Evolutionary conservation across 1,284 basidiomycete genomes (phyloP), one percentile per base, ranked within the genome.

Genomic region (Irpex lacteus): DNA sequence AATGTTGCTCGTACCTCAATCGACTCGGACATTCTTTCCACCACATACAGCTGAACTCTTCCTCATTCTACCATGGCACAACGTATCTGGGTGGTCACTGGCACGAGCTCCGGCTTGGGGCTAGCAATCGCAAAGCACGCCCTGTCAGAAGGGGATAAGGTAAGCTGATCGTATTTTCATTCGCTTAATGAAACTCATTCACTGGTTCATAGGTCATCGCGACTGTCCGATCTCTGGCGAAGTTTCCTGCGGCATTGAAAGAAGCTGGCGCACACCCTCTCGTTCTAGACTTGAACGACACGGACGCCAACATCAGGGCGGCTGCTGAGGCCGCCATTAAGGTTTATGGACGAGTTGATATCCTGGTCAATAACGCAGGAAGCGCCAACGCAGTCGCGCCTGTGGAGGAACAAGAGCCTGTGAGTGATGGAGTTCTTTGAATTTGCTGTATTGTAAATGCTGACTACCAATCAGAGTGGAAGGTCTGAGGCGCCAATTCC

Each of bases 371-470:
- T 64, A 75, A 70, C 60, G 74, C 70, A 6, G 72, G 71, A 37
- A 64, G 59, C 15, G 60, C 55, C 2, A 65, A 65, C 7, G 64
- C 71, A 19, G 62, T 66, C 15, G 70, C 70, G 9, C 67, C 71
- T 3, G 65, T 73, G 0, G 75, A 77, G 60, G 73, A 75, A 61
- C 61, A 76, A 5, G 62, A 69, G 74, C n/a, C n/a, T n/a, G n/a
- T 75, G 44, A 19, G 69, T 53, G 50, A 26, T 34, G 32, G 32
- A 6, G 32, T 6, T 34, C 6, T 34, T 34, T 6, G 32, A 5
- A 34, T 34, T 6, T 34, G 32, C 6, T 34, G 32, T 34, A 34
- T 34, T 34, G 6, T 34, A 34, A 34, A 34, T 34, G 32, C 32
- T 34, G 32, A 34, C 6, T 34, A 34, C 32, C 6, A 6, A 34